Base-by-base conservation (phyloP, 495 filamentous ascomycete genomes). In the Barbatosphaeria neglecta region DNA sequence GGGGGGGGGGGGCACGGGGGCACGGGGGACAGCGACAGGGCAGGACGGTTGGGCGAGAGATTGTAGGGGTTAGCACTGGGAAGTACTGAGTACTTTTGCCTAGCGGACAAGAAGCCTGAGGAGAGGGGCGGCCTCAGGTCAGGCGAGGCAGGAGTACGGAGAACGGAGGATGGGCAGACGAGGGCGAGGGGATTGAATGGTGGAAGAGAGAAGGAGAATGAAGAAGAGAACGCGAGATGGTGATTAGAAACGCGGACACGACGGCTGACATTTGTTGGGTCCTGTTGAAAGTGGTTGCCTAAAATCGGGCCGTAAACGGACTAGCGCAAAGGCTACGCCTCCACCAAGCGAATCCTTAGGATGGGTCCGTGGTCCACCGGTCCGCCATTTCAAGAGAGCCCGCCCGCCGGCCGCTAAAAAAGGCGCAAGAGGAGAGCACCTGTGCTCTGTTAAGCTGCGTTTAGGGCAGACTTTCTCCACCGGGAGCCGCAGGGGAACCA, bases 221-320 rank as follows among this genome's bases (percentile, higher is more conserved):
- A 35, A 9, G 22, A 11, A 41, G 22, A 23, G 39, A 41, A 39
- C 20, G 22, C 20, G 9, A 13, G 37, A 19, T 8, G 20, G 20
- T 41, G 20, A 41, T 41, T 41, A 41, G 39, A 41, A 41, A 41
- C 39, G 39, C 39, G 20, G 39, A 22, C 39, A 23, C 31, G 31
- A 35, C 20, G 20, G 39, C 23, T 41, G 20, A 41, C 39, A 41
- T 41, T 41, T 41, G 39, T 41, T 41, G 23, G 39, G 39, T 10
- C 24, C 22, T 24, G 39, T 41, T 41, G 19, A 22, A 41, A 15
- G 39, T 41, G 20, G 39, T 23, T 41, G 39, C 39, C 39, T 41
- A 41, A 25, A 41, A 18, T n/a, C 24, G 39, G 39, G 3, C 39
- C 39, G 4, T 1, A 41, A 41, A 10, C 4, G 22, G 39, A 4